Base-by-base conservation (phyloP, 164 flowering plant genomes). In the Umbellularia californica region DNA sequence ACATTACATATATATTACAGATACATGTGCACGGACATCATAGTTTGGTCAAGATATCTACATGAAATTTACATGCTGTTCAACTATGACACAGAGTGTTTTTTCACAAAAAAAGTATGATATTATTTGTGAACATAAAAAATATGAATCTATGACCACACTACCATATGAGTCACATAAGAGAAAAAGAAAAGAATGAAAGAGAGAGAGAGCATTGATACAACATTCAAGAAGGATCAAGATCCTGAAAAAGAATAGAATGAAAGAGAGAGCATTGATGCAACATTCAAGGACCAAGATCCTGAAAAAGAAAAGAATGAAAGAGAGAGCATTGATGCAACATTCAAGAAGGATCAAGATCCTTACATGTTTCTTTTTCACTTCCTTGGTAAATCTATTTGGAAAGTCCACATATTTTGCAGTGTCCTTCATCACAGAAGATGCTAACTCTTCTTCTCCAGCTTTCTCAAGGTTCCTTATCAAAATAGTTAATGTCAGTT, bases 401-500 rank as follows among this genome's bases (percentile, higher is more conserved):
- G 95, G 95, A 72, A 17, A 81, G 47, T 90, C 94, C 71, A 91
- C 70, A 78, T 85, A 88, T 52, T 84, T 77, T 27, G 35, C 76
- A 77, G 86, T 86, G 20, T 93, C 95, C 71, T 81, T 84, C 84
- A 84, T 93, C 35, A 91, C 72, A 30, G 71, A 28, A 22, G 79
- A 81, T 27, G 82, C 92, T 77, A 89, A 89, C 72, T 89, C 91
- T 58, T 86, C 81, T 75, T 85, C 85, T 51, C 94, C 92, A 75
- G 84, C 87, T 30, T 83, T 88, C 77, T 90, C 87, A 74, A 93
- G 93, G 79, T 89, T 88, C 81, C 87, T 86, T 9, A 93, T 88
- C 79, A 93, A 72, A 77, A 93, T 88, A 23, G 85, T 87, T 50
- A 91, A 80, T 1, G 95, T 90, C 52, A 93, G 81, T 83, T 89